Evolutionary conservation across 495 filamentous ascomycete species (phyloP), one percentile per base, ranked within the genome.

Genomic region (Tuber umbilicatum): DNA sequence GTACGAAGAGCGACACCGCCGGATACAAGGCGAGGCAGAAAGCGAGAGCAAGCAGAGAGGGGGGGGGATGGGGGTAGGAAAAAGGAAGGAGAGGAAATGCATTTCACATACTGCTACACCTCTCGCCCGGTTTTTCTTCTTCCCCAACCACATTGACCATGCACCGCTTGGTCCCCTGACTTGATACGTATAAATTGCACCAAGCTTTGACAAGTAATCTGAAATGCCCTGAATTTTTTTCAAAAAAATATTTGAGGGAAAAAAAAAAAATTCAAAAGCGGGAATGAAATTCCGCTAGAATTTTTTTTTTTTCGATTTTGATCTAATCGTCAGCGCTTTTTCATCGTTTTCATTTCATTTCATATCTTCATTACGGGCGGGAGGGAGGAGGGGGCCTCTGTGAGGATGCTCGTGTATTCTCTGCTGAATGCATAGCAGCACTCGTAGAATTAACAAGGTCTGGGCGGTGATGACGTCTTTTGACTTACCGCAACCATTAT

Each of bases 141-240:
- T 73, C 23, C 27, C 2, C 27, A 27, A 77, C 75, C 43, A 81
- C 23, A 70, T 81, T 73, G 47, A 81, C 78, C 40, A 75, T 40
- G 68, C 79, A 81, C 41, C 79, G 74, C 55, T 77, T 73, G 50
- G 70, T 73, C 43, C 79, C 79, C 35, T 80, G 73, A 27, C 75
- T 81, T 10, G 40, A 70, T 74, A 81, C 47, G 75, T 88, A 88
- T 72, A 83, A 83, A 27, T 82, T 82, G 76, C 87, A 89, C 87
- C 87, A 89, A 38, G 86, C 86, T 72, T 84, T 81, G 27, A 89
- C 87, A 16, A 84, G 81, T 70, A 86, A 85, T 27, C 86, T 85
- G 35, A 83, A 81, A 82, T 89, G 87, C 1, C 84, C 84, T 81
- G 35, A 7, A 50, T 37, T 79, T 55, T 55, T 55, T 4, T 0